Evolutionary conservation across 306 rosid species (phyloP).

Genomic region (Citrullus mucosospermus): DNA sequence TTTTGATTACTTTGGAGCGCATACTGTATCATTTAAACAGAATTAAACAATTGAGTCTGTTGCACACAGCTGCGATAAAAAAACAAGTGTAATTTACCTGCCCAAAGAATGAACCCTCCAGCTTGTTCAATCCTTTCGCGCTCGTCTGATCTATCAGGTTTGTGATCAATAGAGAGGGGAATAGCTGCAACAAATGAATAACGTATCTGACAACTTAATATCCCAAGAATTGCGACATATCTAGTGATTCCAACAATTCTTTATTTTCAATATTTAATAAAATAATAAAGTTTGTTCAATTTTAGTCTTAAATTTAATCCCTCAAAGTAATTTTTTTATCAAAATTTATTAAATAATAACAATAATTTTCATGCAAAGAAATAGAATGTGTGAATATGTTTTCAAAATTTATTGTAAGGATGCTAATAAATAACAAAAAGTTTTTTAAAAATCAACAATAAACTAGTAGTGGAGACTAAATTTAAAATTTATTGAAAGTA

Average conservation of each 20-base stretch:
- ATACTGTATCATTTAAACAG: not conserved
- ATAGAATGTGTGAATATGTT: too few species aligned
- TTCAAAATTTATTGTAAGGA: too few species aligned
- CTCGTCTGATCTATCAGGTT: constrained; percentile 85
- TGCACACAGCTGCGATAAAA: not conserved
- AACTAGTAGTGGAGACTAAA: too few species aligned
- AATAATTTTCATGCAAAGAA: too few species aligned
- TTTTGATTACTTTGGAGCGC: not conserved
- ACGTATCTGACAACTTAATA: constrained; percentile 10
- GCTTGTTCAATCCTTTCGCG: constrained; percentile 77
- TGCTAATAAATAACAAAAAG: too few species aligned
- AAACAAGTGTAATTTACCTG: constrained; percentile 35
- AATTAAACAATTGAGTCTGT: not conserved
- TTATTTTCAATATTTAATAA: not conserved
- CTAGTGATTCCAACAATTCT: not conserved
- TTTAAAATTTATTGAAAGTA: too few species aligned
- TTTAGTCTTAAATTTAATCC: too few species aligned
- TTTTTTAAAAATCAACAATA: too few species aligned
- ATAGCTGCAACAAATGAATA: constrained; percentile 33
- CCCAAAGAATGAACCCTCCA: constrained; percentile 85
- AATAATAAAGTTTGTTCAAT: not conserved
- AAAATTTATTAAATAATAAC: too few species aligned
- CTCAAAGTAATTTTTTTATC: too few species aligned
- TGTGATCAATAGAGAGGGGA: constrained; percentile 75
- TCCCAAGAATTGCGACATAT: not conserved